These are phyloP conservation scores for Penicillium sp. DNA, from an alignment of 2,329 filamentous ascomycete genomes.

Conservation along the genomic window DNA sequence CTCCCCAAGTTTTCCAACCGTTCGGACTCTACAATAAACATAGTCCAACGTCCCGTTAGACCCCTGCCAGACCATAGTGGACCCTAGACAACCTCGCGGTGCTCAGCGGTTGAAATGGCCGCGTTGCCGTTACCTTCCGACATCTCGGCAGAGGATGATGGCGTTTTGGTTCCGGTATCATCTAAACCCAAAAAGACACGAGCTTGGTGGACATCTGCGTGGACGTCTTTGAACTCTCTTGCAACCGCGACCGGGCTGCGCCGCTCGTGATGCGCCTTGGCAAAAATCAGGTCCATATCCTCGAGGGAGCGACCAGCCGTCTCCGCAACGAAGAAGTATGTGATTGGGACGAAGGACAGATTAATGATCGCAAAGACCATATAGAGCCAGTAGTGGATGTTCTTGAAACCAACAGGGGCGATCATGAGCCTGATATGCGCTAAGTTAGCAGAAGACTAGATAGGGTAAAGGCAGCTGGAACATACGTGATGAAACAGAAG, in stretches of 20 bases:
- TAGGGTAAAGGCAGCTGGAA: not conserved
- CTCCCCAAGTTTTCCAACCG: not conserved
- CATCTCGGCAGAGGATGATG: not conserved
- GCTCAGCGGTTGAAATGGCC: not conserved
- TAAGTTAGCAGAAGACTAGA: not conserved
- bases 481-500: constrained; percentile 11
- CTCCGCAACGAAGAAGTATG: constrained; percentile 10
- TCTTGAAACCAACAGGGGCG: not conserved
- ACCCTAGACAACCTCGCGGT: not conserved
- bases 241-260: not conserved
- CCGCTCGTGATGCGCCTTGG: not conserved
- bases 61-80: not conserved
- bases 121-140: not conserved
- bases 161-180: not conserved
- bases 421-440: not conserved
- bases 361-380: constrained; percentile 8
- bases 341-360: constrained; percentile 11
- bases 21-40: not conserved
- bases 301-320: constrained; percentile 5
- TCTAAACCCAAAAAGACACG: not conserved
- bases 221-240: not conserved
- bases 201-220: not conserved
- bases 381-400: constrained; percentile 1
- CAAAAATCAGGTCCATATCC: not conserved
- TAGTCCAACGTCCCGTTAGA: not conserved